phyloP scores from a whole-genome alignment of 441 rosid species.

The Adansonia madagascariensis region DNA sequence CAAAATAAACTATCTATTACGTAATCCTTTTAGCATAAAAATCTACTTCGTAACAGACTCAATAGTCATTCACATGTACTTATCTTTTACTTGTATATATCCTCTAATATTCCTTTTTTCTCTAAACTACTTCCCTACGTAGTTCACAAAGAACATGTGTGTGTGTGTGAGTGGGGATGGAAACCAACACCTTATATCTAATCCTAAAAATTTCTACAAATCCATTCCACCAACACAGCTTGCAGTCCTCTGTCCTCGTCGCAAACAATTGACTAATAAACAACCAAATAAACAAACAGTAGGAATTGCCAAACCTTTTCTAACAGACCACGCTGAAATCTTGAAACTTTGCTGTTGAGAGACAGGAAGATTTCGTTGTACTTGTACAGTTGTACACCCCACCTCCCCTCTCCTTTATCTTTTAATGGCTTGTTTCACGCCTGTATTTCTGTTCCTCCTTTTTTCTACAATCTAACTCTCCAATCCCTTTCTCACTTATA shows the following conservation, averaged over 20 bases:
- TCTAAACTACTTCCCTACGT: no score
- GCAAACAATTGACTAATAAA: constrained; percentile 1
- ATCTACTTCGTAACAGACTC: no score
- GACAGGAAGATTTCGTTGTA: not conserved
- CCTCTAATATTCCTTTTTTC: no score
- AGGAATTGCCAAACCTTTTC: not conserved
- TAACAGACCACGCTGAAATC: constrained; percentile 11
- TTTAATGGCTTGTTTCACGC: constrained; percentile 21
- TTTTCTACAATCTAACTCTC: not conserved
- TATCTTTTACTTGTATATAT: no score
- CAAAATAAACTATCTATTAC: no score
- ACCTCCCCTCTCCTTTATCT: not conserved
- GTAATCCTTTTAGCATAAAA: not conserved
- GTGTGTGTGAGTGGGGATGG: no score
- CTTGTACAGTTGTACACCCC: not conserved
- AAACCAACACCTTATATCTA: not conserved
- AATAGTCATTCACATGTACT: no score
- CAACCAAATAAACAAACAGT: not conserved
- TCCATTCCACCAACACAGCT: not conserved
- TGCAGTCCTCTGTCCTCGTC: not conserved
- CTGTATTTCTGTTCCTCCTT: constrained; percentile 13
- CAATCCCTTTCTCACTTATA: constrained; percentile 14
- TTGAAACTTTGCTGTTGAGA: not conserved
- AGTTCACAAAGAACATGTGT: no score
- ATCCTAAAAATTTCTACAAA: not conserved